Base-by-base conservation (phyloP, 306 rosid genomes). In the Acacia crassicarpa region DNA sequence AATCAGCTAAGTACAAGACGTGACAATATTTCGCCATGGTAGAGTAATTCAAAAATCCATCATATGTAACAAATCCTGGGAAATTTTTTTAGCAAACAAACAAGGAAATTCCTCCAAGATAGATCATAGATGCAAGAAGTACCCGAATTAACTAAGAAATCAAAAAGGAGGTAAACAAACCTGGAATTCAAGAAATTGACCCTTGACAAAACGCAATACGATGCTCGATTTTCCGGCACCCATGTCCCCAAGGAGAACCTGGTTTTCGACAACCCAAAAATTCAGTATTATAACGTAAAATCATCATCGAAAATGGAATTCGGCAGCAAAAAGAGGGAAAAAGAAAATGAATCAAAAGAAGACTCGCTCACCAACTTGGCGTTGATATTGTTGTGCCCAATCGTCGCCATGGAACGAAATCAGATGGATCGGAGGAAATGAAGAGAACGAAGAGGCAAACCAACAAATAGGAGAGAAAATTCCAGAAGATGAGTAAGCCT, bases 161-260 rank as follows among this genome's bases (percentile, higher is more conserved):
- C 6, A 80, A 16, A 9, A 56, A 3, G 27, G 4, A 23, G 35
- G 1, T 12, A 25, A 46, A 65, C 40, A 2, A 78, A 84, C 90
- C 90, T 87, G 90, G 46, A 82, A 87, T 84, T 87, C 90, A 66
- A 66, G 90, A 72, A 87, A 87, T 79, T 87, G 90, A 68, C 90
- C 90, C 90, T 84, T 87, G 61, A 87, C 90, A 67, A 87, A 87
- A 38, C 90, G 90, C 86, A 87, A 82, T 48, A 87, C 90, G 74
- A 87, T 85, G 76, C 90, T 87, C 8, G 90, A 87, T 84, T 87
- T 87, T 43, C 90, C 90, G 6, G 90, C 86, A 69, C 90, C 90
- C 90, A 87, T 84, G 58, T 87, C 90, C 12, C 90, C 90, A 4
- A 87, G 88, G 56, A 87, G 84, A 79, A 87, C 90, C 90, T 87